Evolutionary conservation across 2,329 filamentous ascomycete genomes (phyloP).

Genomic region (Hawksworthiomyces lignivorus): DNA sequence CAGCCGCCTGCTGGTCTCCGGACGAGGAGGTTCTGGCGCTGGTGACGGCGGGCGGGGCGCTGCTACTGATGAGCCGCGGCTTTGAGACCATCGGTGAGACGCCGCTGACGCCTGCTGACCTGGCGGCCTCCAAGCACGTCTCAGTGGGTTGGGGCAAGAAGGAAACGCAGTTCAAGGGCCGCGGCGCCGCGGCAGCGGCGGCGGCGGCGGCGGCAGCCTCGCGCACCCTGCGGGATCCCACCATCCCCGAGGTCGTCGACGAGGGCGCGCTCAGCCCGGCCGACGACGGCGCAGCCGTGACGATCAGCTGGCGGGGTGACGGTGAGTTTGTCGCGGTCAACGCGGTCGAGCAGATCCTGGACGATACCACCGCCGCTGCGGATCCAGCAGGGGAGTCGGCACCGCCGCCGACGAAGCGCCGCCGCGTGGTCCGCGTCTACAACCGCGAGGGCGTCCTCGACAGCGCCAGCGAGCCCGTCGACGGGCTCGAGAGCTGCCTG

Average conservation of each 20-base stretch:
- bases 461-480: slow-evolving; percentile 89
- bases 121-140: slow-evolving; percentile 85
- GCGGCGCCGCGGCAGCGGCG: slow-evolving; percentile 76
- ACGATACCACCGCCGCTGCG: slow-evolving; percentile 15
- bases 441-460: slow-evolving; percentile 85
- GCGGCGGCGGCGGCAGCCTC: too few relatives aligned
- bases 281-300: slow-evolving; percentile 60
- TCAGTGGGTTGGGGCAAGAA: slow-evolving; percentile 98
- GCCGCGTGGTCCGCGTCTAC: slow-evolving; percentile 82
- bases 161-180: slow-evolving; percentile 95
- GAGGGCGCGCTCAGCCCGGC: slow-evolving; percentile 65
- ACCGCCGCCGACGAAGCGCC: slow-evolving; percentile 33
- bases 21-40: slow-evolving; percentile 88
- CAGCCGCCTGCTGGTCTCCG: slow-evolving; percentile 84
- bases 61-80: slow-evolving; percentile 86
- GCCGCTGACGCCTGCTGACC: slow-evolving; percentile 64
- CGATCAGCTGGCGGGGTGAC: slow-evolving; percentile 90
- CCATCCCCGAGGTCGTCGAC: slow-evolving; percentile 87
- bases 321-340: slow-evolving; percentile 87
- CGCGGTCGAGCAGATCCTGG: slow-evolving; percentile 47
- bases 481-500: slow-evolving; percentile 76
- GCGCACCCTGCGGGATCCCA: slow-evolving; percentile 88
- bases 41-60: slow-evolving; percentile 62
- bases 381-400: too few relatives aligned
- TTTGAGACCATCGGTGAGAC: slow-evolving; percentile 80